Base-by-base conservation (phyloP, 805 yeast genomes). In the Ogataea dorogensis region DNA sequence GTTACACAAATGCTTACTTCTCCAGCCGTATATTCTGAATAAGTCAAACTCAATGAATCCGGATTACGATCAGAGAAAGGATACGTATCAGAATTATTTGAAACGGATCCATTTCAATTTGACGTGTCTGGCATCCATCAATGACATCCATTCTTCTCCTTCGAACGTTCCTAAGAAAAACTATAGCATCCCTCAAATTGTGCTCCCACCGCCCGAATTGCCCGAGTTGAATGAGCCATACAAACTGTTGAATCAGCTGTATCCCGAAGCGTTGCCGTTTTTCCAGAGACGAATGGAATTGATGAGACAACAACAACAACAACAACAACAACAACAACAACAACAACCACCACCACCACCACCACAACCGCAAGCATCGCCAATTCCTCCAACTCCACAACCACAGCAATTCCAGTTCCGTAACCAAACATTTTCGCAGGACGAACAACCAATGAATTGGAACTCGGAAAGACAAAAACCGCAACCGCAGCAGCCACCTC, bases 141-240 rank as follows among this genome's bases (percentile, higher is more conserved):
- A 62, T 34, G 67, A 64, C 22, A 54, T 56, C 24, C 63, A 62
- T 29, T 47, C 65, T 9, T 34, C 52, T 31, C 39, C 52, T 31
- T 44, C 56, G 18, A 56, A 53, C 23, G 43, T 35, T 10, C 50
- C 53, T 5, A 55, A 53, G 31, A 58, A 56, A 30, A 56, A 51
- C 38, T 54, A 56, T 29, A 43, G 53, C 22, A 44, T 54, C 13
- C 82, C 82, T 2, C 65, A 70, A 19, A 71, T 75, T 25, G 64
- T 75, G 40, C 60, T 73, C 1, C 70, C 82, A 5, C 81, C 81
- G 6, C 67, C 67, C 3, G 79, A 73, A 28, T 63, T 74, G 59
- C 78, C 79, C 0, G 81, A 74, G 45, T 59, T 76, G 27, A 59
- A 60, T 33, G 70, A 65, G 24, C 63, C 70, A 25, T 76, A 76